Base-by-base conservation (phyloP, 371 early-diverging fungal species). In the Massospora cicadina region DNA sequence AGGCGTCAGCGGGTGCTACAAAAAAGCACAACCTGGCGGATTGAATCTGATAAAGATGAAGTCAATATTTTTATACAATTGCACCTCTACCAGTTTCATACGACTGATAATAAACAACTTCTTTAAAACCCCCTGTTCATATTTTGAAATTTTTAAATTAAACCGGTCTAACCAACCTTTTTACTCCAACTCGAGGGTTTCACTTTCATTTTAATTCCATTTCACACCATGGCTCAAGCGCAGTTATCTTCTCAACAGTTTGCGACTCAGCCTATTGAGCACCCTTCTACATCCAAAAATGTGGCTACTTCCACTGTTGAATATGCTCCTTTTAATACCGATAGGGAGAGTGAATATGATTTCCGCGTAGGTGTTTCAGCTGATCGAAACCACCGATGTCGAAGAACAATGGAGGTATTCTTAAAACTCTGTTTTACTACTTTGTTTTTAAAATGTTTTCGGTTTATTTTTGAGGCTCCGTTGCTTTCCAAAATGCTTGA, bases 321-420 rank as follows among this genome's bases (percentile, higher is more conserved):
- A 33, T 62, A 62, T 23, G 2, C 43, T n/a, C 62, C 62, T 43
- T 62, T 33, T 23, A 43, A 62, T 31, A 26, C 62, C 31, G 33
- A 17, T 5, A 31, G 30, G 29, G 63, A 63, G 29, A 17, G 24
- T 53, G 63, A 63, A 7, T 63, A 63, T 30, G 55, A 54, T 64
- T 86, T 86, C 71, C 67, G 69, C 13, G 75, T 90, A 26, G 93
- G 93, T 24, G 77, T 93, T 53, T 70, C 82, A 32, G 90, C 90
- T 68, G 94, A 93, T 76, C 76, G 88, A 64, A 96, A 96, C 74
- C 84, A 83, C 67, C 80, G 87, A 29, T 89, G 87, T 71, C 76
- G 96, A 65, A 74, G 95, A 74, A 91, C 90, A n/a, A 96, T 96
- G 95, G 96, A 97, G 80, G 91, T 74, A 72, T 10, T 10, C 31